These are phyloP conservation scores for Jackrogersella multiformis DNA, from an alignment of 495 filamentous ascomycete genomes.

Conservation along the genomic window DNA sequence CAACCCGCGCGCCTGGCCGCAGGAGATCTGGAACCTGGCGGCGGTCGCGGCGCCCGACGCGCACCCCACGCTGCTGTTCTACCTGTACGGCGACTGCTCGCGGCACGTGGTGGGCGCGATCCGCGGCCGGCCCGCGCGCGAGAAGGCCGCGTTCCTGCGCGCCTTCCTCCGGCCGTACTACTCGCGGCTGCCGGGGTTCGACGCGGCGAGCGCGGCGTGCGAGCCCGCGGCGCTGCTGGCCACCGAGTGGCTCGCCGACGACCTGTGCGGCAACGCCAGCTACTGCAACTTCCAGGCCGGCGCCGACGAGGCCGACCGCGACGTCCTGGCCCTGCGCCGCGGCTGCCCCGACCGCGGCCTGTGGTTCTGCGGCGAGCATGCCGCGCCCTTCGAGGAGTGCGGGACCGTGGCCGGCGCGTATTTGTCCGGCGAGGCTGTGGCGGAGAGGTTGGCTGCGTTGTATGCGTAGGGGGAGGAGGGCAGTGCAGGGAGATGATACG, in stretches of 20 bases:
- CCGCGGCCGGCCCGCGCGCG: conserved; percentile 9
- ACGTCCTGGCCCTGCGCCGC: conserved; percentile 80
- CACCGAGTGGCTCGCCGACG: conserved; percentile 74
- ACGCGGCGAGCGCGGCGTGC: conserved; percentile 56
- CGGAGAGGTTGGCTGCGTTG: conserved; percentile 36
- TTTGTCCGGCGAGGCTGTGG: conserved; percentile 74
- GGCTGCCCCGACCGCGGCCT: conserved; percentile 82
- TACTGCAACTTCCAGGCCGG: conserved; percentile 80
- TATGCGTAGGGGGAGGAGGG: not conserved
- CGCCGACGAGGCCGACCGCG: conserved; percentile 57
- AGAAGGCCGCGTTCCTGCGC: conserved; percentile 32
- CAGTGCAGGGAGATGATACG: too few species aligned
- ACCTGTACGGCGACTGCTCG: conserved; percentile 66
- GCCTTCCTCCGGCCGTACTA: conserved; percentile 69
- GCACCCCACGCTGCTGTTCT: conserved; percentile 81
- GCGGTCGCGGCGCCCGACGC: conserved; percentile 60
- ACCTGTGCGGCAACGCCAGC: conserved; percentile 71
- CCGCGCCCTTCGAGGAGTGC: conserved; percentile 74
- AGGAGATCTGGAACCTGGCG: conserved; percentile 73
- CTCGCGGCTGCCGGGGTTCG: conserved; percentile 67
- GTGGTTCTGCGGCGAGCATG: conserved; percentile 85
- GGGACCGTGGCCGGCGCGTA: conserved; percentile 79
- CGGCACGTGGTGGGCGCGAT: conserved; percentile 28
- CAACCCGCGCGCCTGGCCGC: conserved; percentile 67
- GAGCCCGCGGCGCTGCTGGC: conserved; percentile 63